These are phyloP conservation scores for Tolypocladium nubicola DNA, from an alignment of 2,329 filamentous ascomycete genomes.

Conservation along the genomic window DNA sequence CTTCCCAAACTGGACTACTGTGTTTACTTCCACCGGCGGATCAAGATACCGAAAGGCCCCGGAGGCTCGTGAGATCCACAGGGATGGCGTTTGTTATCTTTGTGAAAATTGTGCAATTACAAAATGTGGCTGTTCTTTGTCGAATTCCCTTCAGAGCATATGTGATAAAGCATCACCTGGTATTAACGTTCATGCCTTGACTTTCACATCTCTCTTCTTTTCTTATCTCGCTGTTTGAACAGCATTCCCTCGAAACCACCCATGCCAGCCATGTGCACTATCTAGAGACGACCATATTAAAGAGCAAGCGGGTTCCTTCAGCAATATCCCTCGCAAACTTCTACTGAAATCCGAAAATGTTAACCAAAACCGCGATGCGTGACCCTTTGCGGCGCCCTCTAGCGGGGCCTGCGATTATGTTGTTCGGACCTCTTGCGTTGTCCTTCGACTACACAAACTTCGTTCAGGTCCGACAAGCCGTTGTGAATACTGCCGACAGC, in stretches of 20 bases:
- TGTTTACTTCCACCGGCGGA: not conserved
- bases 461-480: not conserved
- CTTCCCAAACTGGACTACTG: not conserved
- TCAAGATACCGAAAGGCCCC: not conserved
- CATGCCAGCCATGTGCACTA: not conserved
- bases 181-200: not conserved
- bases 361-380: too few relatives aligned
- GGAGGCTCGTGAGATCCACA: not conserved
- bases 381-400: not conserved
- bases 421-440: constrained; percentile 1
- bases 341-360: not conserved
- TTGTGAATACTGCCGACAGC: not conserved
- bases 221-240: not conserved
- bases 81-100: not conserved
- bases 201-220: not conserved
- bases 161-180: not conserved
- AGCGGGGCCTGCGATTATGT: not conserved
- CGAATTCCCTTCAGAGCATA: not conserved
- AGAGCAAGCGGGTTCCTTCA: not conserved
- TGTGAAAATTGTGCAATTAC: not conserved
- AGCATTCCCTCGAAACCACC: not conserved
- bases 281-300: not conserved
- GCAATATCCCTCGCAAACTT: not conserved
- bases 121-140: not conserved
- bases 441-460: not conserved